Evolutionary conservation across 331 rosid genomes (phyloP).

Genomic region (Quercus lobata): DNA sequence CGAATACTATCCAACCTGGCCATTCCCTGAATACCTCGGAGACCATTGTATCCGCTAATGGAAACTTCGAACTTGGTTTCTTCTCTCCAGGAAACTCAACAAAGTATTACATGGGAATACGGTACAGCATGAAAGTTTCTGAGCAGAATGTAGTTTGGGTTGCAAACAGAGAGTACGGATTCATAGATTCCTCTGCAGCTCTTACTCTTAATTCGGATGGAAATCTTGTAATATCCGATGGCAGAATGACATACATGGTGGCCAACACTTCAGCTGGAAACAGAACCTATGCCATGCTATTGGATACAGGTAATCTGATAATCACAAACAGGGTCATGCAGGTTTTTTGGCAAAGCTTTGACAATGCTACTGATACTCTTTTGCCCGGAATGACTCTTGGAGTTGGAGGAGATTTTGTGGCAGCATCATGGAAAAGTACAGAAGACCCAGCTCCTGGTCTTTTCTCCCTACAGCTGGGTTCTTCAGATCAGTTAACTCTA

Average conservation of each 20-base stretch:
- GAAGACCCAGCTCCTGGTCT: background rate
- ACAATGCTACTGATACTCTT: background rate
- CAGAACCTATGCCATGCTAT: too few species aligned
- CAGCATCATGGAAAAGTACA: background rate
- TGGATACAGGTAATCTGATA: too few species aligned
- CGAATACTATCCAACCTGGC: background rate
- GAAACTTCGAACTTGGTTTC: constrained; percentile 22
- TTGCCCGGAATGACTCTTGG: constrained; percentile 9
- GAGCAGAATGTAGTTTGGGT: constrained; percentile 32
- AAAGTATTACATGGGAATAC: background rate
- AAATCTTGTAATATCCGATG: too few species aligned
- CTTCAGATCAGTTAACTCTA: background rate
- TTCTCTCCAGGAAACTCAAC: background rate
- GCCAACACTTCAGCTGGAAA: too few species aligned
- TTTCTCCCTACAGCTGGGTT: background rate
- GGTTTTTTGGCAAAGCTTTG: background rate
- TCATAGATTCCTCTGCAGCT: too few species aligned
- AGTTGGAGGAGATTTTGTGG: background rate
- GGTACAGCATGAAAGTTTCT: background rate
- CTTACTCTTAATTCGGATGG: too few species aligned
- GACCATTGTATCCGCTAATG: constrained; percentile 5
- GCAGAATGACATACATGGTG: too few species aligned
- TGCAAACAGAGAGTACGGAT: constrained; percentile 20
- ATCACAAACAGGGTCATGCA: too few species aligned
- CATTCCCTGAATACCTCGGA: background rate